Percentiles rank a stretch among this genome's conserved stretches.
phyloP scores from a whole-genome alignment of 78 protist species.

The Dictyostelium capitatum region DNA sequence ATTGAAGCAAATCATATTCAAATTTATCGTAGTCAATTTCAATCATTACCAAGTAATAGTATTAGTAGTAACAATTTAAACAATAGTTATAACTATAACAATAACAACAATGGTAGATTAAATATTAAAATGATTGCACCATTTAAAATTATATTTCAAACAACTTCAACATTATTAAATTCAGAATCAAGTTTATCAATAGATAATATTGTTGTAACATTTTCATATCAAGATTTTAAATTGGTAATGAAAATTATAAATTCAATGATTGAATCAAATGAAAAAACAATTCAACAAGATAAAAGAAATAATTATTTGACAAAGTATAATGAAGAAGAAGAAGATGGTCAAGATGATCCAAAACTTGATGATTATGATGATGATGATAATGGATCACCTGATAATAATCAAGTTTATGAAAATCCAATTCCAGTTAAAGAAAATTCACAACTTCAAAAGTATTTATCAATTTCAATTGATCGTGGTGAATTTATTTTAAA shows the following conservation, averaged over 20 bases:
- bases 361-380: not conserved
- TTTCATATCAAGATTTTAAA: slow-evolving; percentile 63
- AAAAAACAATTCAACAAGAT: not conserved
- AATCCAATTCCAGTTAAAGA: not conserved
- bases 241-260: slow-evolving; percentile 25
- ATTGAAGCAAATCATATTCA: slow-evolving; percentile 64
- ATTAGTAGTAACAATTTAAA: not conserved
- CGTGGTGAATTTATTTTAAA: slow-evolving; percentile 41
- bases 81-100: not conserved
- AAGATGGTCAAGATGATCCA: not conserved
- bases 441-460: slow-evolving; percentile 1
- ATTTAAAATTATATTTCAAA: slow-evolving; percentile 56
- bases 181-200: slow-evolving; percentile 46
- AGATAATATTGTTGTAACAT: slow-evolving; percentile 41
- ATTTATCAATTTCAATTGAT: slow-evolving; percentile 19
- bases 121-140: slow-evolving; percentile 63
- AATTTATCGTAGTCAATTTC: slow-evolving; percentile 25
- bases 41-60: not conserved
- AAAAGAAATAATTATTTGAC: not conserved
- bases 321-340: slow-evolving; percentile 8
- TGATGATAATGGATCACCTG: not conserved
- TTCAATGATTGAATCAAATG: not conserved
- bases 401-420: not conserved
- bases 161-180: slow-evolving; percentile 20
- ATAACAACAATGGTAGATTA: not conserved